phyloP scores from a whole-genome alignment of 179 eudicot genomes.

The Spinacia oleracea region DNA sequence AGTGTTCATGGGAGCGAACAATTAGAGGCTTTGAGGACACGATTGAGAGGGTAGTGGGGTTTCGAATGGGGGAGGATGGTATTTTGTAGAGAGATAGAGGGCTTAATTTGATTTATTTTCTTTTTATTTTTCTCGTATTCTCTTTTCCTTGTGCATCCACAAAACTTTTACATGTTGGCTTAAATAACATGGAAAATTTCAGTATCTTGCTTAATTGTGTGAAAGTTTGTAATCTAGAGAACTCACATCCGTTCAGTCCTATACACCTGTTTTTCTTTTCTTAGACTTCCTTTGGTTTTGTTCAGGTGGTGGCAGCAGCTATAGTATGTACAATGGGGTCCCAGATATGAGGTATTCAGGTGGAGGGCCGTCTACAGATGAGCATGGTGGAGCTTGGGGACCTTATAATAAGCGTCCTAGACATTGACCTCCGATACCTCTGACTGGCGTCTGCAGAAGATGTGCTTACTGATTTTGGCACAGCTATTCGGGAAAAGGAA shows the following conservation, averaged over 20 bases:
- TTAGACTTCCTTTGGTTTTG: conserved; percentile 1
- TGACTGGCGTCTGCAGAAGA: conserved; percentile 3
- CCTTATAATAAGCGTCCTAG: conserved; percentile 56
- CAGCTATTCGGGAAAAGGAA: neutral
- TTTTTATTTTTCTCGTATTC: neutral
- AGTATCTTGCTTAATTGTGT: neutral
- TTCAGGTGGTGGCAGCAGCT: conserved; percentile 48
- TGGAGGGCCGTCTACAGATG: conserved; percentile 39
- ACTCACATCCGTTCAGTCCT: neutral
- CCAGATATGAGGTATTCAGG: conserved; percentile 60
- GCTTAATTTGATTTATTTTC: neutral
- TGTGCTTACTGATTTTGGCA: neutral
- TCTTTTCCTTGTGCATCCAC: neutral
- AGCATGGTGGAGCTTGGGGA: conserved; percentile 55
- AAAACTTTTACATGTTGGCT: neutral
- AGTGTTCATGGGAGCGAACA: neutral
- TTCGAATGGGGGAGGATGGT: neutral
- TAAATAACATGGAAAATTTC: neutral
- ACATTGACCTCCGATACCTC: conserved; percentile 16
- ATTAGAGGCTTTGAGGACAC: neutral
- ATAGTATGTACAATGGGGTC: conserved; percentile 53
- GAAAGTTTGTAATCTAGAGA: neutral
- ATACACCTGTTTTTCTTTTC: neutral
- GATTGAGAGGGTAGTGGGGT: neutral
- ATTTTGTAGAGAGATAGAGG: neutral